Evolutionary conservation across 345 rosid species (phyloP).

Genomic region (Arabidopsis suecica): DNA sequence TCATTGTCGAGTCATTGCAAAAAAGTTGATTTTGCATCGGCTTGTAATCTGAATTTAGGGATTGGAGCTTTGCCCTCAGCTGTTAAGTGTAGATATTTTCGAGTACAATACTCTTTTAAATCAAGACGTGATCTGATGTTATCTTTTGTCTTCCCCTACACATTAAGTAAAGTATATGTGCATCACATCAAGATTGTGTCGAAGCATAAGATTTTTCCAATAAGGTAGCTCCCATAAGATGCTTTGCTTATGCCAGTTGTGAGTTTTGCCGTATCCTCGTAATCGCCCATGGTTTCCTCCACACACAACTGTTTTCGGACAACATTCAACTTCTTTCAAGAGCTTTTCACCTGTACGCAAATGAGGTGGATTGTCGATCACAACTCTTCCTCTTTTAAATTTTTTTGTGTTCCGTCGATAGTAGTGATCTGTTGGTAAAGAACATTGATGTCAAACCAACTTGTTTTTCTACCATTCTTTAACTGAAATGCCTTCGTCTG

Average conservation of each 20-base stretch:
- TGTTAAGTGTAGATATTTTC: background rate
- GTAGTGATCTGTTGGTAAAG: too few species aligned
- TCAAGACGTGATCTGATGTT: background rate
- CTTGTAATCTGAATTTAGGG: background rate
- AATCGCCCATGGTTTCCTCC: slow-evolving; percentile 3
- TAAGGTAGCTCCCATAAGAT: background rate
- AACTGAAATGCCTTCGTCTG: too few species aligned
- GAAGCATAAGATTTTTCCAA: slow-evolving; percentile 6
- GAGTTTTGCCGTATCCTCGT: background rate
- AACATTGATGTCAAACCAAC: too few species aligned
- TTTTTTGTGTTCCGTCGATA: too few species aligned
- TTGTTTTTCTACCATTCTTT: too few species aligned
- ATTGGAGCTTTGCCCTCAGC: background rate
- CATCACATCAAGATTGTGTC: slow-evolving; percentile 7
- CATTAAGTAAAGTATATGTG: slow-evolving; percentile 1
- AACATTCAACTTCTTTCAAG: too few species aligned
- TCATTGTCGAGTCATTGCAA: background rate
- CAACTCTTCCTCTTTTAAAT: too few species aligned
- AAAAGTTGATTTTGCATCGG: background rate
- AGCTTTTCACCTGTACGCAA: too few species aligned
- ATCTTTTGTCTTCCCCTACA: background rate
- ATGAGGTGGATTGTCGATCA: too few species aligned
- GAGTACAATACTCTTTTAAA: background rate
- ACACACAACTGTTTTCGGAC: too few species aligned
- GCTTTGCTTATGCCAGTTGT: slow-evolving; percentile 1